Percentiles rank a stretch among this genome's conserved stretches.
Conservation (phyloP, 108 stramenopile species). For the Aurantiochytrium sp. region DNA sequence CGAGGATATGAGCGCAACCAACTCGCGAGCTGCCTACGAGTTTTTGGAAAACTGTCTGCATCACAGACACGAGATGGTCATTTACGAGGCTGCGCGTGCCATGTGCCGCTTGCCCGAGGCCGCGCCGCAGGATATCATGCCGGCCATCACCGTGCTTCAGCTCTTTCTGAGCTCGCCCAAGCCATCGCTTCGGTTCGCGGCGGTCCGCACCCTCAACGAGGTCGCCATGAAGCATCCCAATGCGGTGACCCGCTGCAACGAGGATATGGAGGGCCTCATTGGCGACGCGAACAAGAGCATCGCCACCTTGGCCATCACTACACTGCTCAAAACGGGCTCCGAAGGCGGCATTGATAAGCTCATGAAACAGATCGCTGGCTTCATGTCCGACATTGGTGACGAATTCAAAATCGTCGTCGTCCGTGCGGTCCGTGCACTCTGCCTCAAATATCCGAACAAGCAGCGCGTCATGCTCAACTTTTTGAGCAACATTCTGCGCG, state of each 20-base stretch:
- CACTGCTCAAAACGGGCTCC: constrained; percentile 93
- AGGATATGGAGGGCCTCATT: constrained; percentile 92
- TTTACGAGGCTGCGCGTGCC: constrained; percentile 96
- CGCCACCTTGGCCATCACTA: constrained; percentile 96
- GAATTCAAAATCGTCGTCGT: constrained; percentile 97
- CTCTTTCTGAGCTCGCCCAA: constrained; percentile 84
- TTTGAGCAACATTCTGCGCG: constrained; percentile 78
- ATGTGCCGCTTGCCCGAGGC: constrained; percentile 83
- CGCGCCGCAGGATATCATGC: constrained; percentile 82
- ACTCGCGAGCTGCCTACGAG: constrained; percentile 74
- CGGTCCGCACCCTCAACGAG: constrained; percentile 82
- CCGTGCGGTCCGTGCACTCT: constrained; percentile 69
- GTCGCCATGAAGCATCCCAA: constrained; percentile 83
- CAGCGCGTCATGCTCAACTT: constrained; percentile 83
- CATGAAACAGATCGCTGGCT: constrained; percentile 92
- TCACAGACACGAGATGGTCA: constrained; percentile 92
- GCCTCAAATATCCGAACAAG: constrained; percentile 79
- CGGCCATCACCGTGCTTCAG: constrained; percentile 92
- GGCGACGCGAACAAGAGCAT: constrained; percentile 89
- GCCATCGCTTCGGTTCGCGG: constrained; percentile 82
- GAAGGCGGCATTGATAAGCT: constrained; percentile 87
- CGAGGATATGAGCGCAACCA: constrained; percentile 45
- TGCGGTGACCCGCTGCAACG: constrained; percentile 91
- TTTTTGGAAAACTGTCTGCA: constrained; percentile 81
- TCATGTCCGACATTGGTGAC: constrained; percentile 95